Base-by-base conservation (phyloP, 371 early-diverging fungal species). In the Mucor sp. region DNA sequence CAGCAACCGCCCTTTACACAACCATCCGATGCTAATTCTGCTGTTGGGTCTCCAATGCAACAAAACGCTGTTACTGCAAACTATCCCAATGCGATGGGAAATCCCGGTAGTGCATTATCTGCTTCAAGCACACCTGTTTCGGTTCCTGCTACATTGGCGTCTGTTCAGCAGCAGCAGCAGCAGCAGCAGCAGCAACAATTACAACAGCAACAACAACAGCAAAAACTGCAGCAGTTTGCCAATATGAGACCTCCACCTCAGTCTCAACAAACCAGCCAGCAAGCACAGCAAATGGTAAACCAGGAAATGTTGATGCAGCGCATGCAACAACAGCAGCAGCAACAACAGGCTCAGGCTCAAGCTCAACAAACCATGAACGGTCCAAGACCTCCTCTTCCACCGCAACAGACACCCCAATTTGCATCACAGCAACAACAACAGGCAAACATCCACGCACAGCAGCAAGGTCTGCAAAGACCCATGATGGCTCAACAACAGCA, bases 221-320 rank as follows among this genome's bases (percentile, higher is more conserved):
- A 33, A n/a, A n/a, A n/a, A n/a, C n/a, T n/a, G 14, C 44, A 44
- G 19, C 44, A 64, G 12, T 55, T 58, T 58, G 41, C 27, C 4
- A 58, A 57, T 30, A 68, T 63, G 58, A 37, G 57, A 11, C 27
- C 59, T 39, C 64, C 64, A 30, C 55, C 58, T 44, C 44, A 44
- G 19, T 44, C 44, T 27, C 53, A 33, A 41, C 58, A 35, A n/a
- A 53, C 28, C 32, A 43, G 30, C 12, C 41, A 39, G 30, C 64
- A 64, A 7, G 30, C 25, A 32, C 62, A 62, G n/a, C 48, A 58
- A 21, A 35, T 32, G 32, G 30, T 60, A 27, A 71, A 53, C 33
- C 75, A 69, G 47, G 72, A 74, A 48, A 48, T 65, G 47, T 70
- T 75, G 44, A 68, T 66, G 60, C 72, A 69, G 56, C 64, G 53